Base-by-base conservation (phyloP, 202 grass and related monocot species). In the Schoenoplectus tabernaemontani region DNA sequence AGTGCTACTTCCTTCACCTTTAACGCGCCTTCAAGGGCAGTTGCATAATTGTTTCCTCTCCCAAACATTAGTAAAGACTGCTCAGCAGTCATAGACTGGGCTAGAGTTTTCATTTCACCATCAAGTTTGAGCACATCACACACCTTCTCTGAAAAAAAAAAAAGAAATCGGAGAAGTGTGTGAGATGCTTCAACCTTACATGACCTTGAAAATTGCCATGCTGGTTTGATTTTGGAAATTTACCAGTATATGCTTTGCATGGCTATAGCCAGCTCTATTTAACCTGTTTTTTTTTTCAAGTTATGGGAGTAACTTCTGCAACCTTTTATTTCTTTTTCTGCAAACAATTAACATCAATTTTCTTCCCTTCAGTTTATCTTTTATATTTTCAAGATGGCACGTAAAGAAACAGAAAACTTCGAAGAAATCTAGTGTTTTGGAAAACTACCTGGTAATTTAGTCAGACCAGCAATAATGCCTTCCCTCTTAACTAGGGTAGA, bases 71-170 rank as follows among this genome's bases (percentile, higher is more conserved):
- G 89, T 76, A 97, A 90, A 0, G 91, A 97, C 57, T 94, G 72
- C 0, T 91, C 87, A 19, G 94, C 51, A 2, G 90, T 76, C 79
- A 97, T 48, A 1, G 91, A 97, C 37, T 86, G 82, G 7, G 95
- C 95, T 48, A 97, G 91, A 34, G 89, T 84, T 87, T 92, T 97
- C 91, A 94, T 94, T 81, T 90, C 95, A 63, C 33, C 37, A 72
- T 97, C 95, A 63, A 97, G 89, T 77, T 94, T 97, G 56, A 97
- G 83, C 73, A 94, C 91, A 59, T 97, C 91, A n/a, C n/a, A n/a
- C n/a, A 85, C 81, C 80, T 87, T 84, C 15, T 64, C 77, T 80
- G 41, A 3, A 32, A n/a, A 50, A 72, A 50, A 46, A 20, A 66
- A 37, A 38, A 4, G 12, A 38, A 77, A 51, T 56, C 23, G 44